Evolutionary conservation across 371 early-diverging fungal species (phyloP).

Genomic region (Saksenaea oblongispora): DNA sequence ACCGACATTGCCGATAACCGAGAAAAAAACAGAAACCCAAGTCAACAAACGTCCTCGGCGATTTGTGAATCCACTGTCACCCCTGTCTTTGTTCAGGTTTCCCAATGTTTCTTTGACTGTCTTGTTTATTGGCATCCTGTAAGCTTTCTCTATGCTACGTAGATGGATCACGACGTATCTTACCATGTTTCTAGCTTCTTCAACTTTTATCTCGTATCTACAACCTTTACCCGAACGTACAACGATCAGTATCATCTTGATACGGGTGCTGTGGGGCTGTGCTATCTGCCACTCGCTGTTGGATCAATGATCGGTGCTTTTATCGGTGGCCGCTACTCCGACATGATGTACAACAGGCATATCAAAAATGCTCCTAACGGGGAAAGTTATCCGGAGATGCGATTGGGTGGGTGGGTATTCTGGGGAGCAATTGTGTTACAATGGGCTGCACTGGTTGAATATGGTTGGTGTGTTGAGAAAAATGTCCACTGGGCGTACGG

Average conservation of each 20-base stretch:
- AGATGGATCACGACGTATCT: background rate
- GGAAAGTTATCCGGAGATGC: slow-evolving; percentile 34
- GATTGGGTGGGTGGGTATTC: slow-evolving; percentile 30
- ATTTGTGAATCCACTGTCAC: slow-evolving; percentile 31
- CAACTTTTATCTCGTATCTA: slow-evolving; percentile 25
- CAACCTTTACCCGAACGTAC: slow-evolving; percentile 29
- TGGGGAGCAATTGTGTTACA: slow-evolving; percentile 21
- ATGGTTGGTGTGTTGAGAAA: slow-evolving; percentile 47
- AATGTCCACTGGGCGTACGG: slow-evolving; percentile 43
- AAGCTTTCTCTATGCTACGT: background rate
- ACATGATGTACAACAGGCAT: slow-evolving; percentile 22
- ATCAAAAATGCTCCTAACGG: slow-evolving; percentile 20
- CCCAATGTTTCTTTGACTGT: slow-evolving; percentile 37
- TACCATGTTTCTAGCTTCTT: slow-evolving; percentile 17
- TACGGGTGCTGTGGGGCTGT: slow-evolving; percentile 29
- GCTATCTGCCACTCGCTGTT: slow-evolving; percentile 23
- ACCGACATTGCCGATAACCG: background rate
- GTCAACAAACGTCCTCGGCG: background rate
- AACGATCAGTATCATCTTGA: slow-evolving; percentile 26
- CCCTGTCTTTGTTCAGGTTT: slow-evolving; percentile 29
- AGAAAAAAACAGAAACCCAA: background rate
- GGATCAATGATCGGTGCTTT: slow-evolving; percentile 38
- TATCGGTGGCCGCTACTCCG: slow-evolving; percentile 37
- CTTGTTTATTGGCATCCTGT: slow-evolving; percentile 38
- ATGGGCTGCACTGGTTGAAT: slow-evolving; percentile 24